These are phyloP conservation scores for Plasmodium ovale DNA, from an alignment of 169 alveolate species.

Conservation along the genomic window DNA sequence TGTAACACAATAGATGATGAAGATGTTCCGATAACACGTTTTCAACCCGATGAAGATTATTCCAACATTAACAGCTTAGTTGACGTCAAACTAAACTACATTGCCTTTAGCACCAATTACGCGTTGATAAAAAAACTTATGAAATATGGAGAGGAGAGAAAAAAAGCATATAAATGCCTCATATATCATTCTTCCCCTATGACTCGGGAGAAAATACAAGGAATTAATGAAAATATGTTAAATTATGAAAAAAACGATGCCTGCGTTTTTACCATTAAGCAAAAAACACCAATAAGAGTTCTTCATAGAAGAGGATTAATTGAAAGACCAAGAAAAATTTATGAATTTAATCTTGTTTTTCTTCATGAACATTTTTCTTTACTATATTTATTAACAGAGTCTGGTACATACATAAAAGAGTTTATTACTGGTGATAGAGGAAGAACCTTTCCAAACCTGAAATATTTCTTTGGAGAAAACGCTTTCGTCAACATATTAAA, in stretches of 20 bases:
- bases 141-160: slow-evolving; percentile 74
- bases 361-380: slow-evolving; percentile 89
- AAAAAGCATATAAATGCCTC: slow-evolving; percentile 74
- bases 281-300: slow-evolving; percentile 93
- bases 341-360: slow-evolving; percentile 80
- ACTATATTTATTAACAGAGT: slow-evolving; percentile 87
- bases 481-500: slow-evolving; percentile 67
- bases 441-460: slow-evolving; percentile 91
- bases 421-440: slow-evolving; percentile 93
- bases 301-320: slow-evolving; percentile 90
- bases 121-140: slow-evolving; percentile 65
- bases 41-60: not conserved
- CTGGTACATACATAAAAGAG: slow-evolving; percentile 94
- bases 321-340: slow-evolving; percentile 85
- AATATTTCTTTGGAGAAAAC: slow-evolving; percentile 80
- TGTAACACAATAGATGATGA: not conserved
- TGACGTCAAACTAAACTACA: slow-evolving; percentile 65
- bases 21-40: not conserved
- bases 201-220: slow-evolving; percentile 57
- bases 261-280: slow-evolving; percentile 73
- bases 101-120: slow-evolving; percentile 73
- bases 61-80: slow-evolving; percentile 11
- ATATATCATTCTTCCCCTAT: slow-evolving; percentile 67
- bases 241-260: slow-evolving; percentile 47
- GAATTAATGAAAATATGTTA: slow-evolving; percentile 41